These are phyloP conservation scores for Lichenothelia convexa DNA, from an alignment of 495 filamentous ascomycete species.

Conservation along the genomic window DNA sequence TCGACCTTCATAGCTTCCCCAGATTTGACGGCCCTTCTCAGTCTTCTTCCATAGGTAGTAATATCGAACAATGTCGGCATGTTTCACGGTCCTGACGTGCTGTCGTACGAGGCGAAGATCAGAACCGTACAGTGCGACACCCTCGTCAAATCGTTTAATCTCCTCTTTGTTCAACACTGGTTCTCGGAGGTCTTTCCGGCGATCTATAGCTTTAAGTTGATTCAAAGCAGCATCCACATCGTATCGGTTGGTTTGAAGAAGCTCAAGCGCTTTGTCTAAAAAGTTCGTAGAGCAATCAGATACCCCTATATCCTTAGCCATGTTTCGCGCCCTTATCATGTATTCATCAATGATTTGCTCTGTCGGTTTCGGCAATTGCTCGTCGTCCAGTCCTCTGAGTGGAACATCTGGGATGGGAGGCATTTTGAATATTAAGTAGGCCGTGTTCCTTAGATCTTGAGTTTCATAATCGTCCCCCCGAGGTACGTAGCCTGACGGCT, in stretches of 20 bases:
- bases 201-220: constrained; percentile 43
- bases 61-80: constrained; percentile 67
- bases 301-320: constrained; percentile 45
- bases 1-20: constrained; percentile 71
- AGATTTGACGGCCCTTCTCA: constrained; percentile 62
- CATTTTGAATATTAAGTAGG: constrained; percentile 43
- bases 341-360: constrained; percentile 51
- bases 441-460: constrained; percentile 34
- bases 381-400: constrained; percentile 36
- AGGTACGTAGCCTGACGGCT: constrained; percentile 65
- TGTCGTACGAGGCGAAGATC: constrained; percentile 69
- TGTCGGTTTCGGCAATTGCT: constrained; percentile 22
- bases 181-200: constrained; percentile 64
- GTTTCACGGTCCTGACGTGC: constrained; percentile 63
- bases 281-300: constrained; percentile 64
- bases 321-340: constrained; percentile 43
- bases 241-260: constrained; percentile 54
- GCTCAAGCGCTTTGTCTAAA: constrained; percentile 63
- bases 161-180: constrained; percentile 65
- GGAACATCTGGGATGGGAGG: constrained; percentile 23
- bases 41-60: constrained; percentile 99
- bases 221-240: constrained; percentile 55
- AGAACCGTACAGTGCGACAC: constrained; percentile 75
- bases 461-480: constrained; percentile 60
- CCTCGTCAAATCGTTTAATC: constrained; percentile 80